These are phyloP conservation scores for Mucor saturninus DNA, from an alignment of 371 early-diverging fungal genomes.

Conservation along the genomic window DNA sequence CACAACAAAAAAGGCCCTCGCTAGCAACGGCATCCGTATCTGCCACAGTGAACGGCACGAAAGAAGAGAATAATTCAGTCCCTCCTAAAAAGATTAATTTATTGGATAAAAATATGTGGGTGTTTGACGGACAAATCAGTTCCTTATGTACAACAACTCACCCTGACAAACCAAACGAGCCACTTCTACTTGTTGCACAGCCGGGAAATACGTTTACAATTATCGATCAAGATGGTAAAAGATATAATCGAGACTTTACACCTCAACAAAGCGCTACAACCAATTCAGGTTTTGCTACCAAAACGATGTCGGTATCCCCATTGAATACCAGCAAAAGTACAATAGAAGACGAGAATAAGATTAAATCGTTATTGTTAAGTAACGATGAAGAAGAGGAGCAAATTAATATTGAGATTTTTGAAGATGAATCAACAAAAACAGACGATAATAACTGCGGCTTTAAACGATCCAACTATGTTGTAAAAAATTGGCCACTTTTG, in stretches of 20 bases:
- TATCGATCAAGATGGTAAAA: constrained; percentile 60
- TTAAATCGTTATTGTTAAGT: constrained; percentile 1
- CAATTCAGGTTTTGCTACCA: neutral
- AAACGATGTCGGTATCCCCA: neutral
- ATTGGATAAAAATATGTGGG: constrained; percentile 62
- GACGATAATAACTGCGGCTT: constrained; percentile 28
- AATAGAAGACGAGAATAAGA: constrained; percentile 1
- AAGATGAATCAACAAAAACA: neutral
- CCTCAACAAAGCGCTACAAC: constrained; percentile 32
- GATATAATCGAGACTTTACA: constrained; percentile 56
- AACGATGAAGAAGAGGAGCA: neutral
- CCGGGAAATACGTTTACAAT: constrained; percentile 67
- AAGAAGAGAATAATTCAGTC: neutral
- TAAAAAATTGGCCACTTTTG: constrained; percentile 45
- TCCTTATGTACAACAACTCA: constrained; percentile 44
- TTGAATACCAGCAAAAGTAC: neutral
- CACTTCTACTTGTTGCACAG: constrained; percentile 63
- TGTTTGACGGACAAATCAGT: constrained; percentile 64
- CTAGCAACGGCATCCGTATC: neutral
- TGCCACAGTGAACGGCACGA: neutral
- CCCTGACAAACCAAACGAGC: constrained; percentile 48
- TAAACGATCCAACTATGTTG: constrained; percentile 42
- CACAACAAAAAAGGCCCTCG: constrained; percentile 1
- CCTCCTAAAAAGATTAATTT: constrained; percentile 26
- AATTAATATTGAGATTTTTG: constrained; percentile 6